Conservation (phyloP, 495 filamentous ascomycete genomes). For the Venustampulla echinocandica region DNA sequence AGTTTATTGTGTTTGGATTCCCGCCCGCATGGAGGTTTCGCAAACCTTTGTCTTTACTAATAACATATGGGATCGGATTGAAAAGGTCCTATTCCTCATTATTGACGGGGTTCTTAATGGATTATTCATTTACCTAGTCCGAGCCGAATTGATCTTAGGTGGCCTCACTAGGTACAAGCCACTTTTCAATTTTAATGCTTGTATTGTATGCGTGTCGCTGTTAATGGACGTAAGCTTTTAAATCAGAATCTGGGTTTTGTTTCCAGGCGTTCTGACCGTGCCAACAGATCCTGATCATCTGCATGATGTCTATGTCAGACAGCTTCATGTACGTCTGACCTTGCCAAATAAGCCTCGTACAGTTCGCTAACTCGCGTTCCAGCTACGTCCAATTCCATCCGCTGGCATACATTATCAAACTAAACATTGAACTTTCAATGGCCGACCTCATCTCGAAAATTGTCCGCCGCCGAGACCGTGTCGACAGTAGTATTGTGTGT, state of each 20-base stretch:
- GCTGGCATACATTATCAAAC: constrained; percentile 43
- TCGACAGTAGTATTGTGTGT: too few species aligned
- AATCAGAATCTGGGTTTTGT: too few species aligned
- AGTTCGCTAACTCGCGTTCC: not conserved
- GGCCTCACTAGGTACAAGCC: constrained; percentile 25
- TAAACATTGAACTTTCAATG: constrained; percentile 34
- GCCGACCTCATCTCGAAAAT: constrained; percentile 11
- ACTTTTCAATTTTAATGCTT: constrained; percentile 15
- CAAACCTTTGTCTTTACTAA: constrained; percentile 30
- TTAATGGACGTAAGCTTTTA: too few species aligned
- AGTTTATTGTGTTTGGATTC: not conserved
- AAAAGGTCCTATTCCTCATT: constrained; percentile 39
- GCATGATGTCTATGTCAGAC: too few species aligned
- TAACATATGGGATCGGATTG: constrained; percentile 39
- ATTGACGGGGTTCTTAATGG: constrained; percentile 40
- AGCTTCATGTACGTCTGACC: not conserved
- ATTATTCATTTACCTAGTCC: constrained; percentile 41
- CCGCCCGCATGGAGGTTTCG: not conserved
- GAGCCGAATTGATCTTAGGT: constrained; percentile 33
- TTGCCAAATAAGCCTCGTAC: not conserved
- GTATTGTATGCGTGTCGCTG: constrained; percentile 16
- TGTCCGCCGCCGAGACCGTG: too few species aligned
- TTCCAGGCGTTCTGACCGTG: too few species aligned
- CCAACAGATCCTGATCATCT: too few species aligned
- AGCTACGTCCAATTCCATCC: constrained; percentile 32